A percentile compares a stretch with the other conserved stretches of the same genome.
These are phyloP conservation scores for Saccharomyces kudriavzevii DNA, from an alignment of 805 yeast species.

Conservation along the genomic window DNA sequence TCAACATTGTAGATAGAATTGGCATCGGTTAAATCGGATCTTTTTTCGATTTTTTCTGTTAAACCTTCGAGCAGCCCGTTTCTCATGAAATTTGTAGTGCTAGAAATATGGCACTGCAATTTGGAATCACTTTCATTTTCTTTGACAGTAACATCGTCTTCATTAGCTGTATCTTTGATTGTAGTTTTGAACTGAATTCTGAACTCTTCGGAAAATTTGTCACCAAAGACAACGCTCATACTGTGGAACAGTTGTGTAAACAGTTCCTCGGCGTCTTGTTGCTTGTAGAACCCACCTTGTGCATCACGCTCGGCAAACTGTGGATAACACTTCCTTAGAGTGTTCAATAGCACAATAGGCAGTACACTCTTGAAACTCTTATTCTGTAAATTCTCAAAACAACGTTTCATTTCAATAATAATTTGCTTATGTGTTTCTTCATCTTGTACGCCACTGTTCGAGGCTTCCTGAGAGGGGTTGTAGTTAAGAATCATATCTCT, in stretches of 20 bases:
- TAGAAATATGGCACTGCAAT: conserved; percentile 81
- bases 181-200: conserved; percentile 56
- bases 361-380: conserved; percentile 42
- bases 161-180: conserved; percentile 52
- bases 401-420: conserved; percentile 42
- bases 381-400: conserved; percentile 36
- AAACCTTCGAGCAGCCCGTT: conserved; percentile 75
- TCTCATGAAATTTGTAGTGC: conserved; percentile 76
- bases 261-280: conserved; percentile 98
- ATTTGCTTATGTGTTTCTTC: conserved; percentile 32
- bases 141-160: conserved; percentile 42
- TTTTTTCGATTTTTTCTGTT: conserved; percentile 69
- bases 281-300: conserved; percentile 65
- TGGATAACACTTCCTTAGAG: conserved; percentile 64
- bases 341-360: conserved; percentile 60
- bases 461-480: conserved; percentile 46
- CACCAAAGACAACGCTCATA: conserved; percentile 39
- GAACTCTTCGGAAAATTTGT: conserved; percentile 48
- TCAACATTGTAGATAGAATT: conserved; percentile 63
- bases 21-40: conserved; percentile 57
- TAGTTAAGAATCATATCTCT: conserved; percentile 55
- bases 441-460: conserved; percentile 16
- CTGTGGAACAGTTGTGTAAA: conserved; percentile 66
- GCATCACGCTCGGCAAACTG: conserved; percentile 79
- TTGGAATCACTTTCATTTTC: conserved; percentile 53